A percentile compares a stretch with the other conserved stretches of the same genome.
These are phyloP conservation scores for Dryas octopetala DNA, from an alignment of 306 rosid species.

Conservation along the genomic window DNA sequence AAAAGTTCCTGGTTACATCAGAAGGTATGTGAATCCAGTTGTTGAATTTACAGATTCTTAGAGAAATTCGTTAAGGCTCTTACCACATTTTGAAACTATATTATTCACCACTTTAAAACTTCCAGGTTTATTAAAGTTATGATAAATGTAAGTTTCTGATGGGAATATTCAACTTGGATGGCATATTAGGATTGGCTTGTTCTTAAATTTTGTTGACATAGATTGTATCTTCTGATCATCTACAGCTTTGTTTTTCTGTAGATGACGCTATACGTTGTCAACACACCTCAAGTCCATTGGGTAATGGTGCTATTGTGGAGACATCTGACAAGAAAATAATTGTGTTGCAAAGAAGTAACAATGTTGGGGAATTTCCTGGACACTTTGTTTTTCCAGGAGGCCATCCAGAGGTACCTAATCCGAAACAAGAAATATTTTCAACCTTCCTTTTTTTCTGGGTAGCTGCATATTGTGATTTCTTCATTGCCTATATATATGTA, in stretches of 20 bases:
- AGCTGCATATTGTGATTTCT: background rate
- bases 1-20: conserved; percentile 62
- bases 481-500: background rate
- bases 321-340: conserved; percentile 73
- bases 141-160: background rate
- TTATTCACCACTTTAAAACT: background rate
- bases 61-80: background rate
- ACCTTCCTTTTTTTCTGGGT: background rate
- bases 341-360: conserved; percentile 73
- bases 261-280: conserved; percentile 75
- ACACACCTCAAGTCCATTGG: conserved; percentile 89
- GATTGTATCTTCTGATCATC: conserved; percentile 15
- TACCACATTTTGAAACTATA: background rate
- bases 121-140: background rate
- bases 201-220: background rate
- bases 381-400: conserved; percentile 96
- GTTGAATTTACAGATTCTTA: background rate
- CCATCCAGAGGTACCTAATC: conserved; percentile 82
- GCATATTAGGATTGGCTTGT: background rate
- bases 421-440: conserved; percentile 8
- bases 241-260: conserved; percentile 31
- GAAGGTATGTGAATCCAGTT: conserved; percentile 54
- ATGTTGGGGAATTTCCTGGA: conserved; percentile 95
- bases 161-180: background rate
- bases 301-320: conserved; percentile 92